Base-by-base conservation (phyloP, 129 eudicot species). In the Ambrosia artemisiifolia region DNA sequence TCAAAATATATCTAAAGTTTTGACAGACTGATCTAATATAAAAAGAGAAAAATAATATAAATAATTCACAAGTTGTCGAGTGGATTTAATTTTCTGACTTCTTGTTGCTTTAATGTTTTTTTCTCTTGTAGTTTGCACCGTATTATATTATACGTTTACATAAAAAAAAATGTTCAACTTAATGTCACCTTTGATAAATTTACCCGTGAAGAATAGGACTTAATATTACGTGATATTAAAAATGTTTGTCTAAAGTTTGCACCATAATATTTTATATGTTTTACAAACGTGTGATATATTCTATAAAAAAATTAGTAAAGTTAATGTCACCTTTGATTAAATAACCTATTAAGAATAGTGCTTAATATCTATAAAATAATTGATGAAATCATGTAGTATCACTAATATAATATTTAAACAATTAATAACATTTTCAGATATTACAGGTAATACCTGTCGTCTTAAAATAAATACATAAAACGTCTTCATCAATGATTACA, bases 341-440 rank as follows among this genome's bases (percentile, higher is more conserved):
- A 19, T 14, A 4, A 3, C 24, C 11, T 16, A 9, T 6, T n/a
- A 50, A 50, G 24, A 16, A n/a, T 54, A 19, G 3, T 54, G 32
- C 33, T 18, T 7, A 9, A 7, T 54, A 54, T 54, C 18, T 13
- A 5, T 18, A 55, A 20, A 55, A 11, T 24, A 11, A 11, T 11
- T 57, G 63, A 57, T 57, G 24, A 57, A 57, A 57, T 57, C 63
- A 11, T 57, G 63, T 57, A 13, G 63, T 57, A 24, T 57, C 63
- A 28, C 11, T 54, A 54, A 54, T 18, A 54, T 19, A 19, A 19
- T 54, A 54, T 10, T 54, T 54, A 53, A 17, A 12, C 4, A 18
- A 7, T 53, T 17, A 18, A 54, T 54, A 54, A 3, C 11, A 16
- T n/a, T 50, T 50, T 7, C 56, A 36, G 43, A 36, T 50, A 16